phyloP scores from a whole-genome alignment of 2,329 filamentous ascomycete species.

The Sphaerulina musiva region DNA sequence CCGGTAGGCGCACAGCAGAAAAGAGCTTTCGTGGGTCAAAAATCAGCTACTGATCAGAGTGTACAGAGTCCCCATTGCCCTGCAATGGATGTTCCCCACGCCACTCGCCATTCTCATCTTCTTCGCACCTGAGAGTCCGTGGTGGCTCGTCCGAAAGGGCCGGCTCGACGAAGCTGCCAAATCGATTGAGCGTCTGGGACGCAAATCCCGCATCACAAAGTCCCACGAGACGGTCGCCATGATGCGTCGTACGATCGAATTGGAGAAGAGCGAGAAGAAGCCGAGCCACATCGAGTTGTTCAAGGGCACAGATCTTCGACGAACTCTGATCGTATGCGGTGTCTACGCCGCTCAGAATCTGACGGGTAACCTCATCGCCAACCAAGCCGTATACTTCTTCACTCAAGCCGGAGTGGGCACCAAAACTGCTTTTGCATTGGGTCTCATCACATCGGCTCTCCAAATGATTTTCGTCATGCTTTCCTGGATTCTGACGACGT shows the following conservation, averaged over 20 bases:
- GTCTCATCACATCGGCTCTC: constrained; percentile 59
- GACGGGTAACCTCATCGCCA: constrained; percentile 58
- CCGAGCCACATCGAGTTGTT: constrained; percentile 49
- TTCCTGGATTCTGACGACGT: constrained; percentile 61
- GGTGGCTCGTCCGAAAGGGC: constrained; percentile 51
- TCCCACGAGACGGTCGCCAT: constrained; percentile 48
- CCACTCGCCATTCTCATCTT: constrained; percentile 49
- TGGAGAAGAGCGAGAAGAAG: constrained; percentile 46
- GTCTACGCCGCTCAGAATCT: constrained; percentile 56
- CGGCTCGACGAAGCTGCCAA: constrained; percentile 41
- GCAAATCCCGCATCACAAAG: constrained; percentile 35
- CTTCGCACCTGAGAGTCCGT: constrained; percentile 47
- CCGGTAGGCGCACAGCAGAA: constrained; percentile 35
- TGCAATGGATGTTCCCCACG: constrained; percentile 55
- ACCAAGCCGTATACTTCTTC: constrained; percentile 59
- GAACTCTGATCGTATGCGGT: constrained; percentile 51
- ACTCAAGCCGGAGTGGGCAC: constrained; percentile 53
- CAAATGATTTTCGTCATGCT: constrained; percentile 58
- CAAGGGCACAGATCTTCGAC: constrained; percentile 50
- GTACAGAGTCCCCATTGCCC: constrained; percentile 47
- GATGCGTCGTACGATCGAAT: constrained; percentile 53
- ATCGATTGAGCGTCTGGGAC: constrained; percentile 47
- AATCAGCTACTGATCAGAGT: constrained; percentile 29
- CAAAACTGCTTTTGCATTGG: constrained; percentile 54
- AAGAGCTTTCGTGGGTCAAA: constrained; percentile 12